Evolutionary conservation across 139 green algal species (phyloP).

Genomic region (Auxenochlorella protothecoides): DNA sequence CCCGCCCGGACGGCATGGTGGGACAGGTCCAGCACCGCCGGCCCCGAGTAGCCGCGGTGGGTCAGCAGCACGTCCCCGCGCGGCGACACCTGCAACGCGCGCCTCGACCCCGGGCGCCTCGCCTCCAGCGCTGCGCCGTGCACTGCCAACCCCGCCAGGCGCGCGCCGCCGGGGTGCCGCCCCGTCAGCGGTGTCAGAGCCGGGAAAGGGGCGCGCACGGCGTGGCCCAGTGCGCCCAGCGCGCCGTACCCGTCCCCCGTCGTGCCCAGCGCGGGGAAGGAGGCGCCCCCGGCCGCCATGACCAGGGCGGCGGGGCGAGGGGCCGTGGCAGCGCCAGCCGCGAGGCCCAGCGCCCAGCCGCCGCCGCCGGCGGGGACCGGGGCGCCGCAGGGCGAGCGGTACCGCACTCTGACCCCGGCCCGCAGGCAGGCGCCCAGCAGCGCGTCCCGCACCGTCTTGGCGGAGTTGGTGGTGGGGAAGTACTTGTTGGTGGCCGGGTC

Average conservation of each 20-base stretch:
- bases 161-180: constrained; percentile 43
- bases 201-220: constrained; percentile 50
- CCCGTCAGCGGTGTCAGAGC: constrained; percentile 78
- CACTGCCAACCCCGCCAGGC: constrained; percentile 53
- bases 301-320: constrained; percentile 28
- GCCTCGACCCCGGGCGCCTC: not conserved
- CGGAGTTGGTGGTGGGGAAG: constrained; percentile 68
- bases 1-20: constrained; percentile 47
- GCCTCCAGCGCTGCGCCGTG: constrained; percentile 19
- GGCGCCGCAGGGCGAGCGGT: constrained; percentile 26
- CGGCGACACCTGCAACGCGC: constrained; percentile 16
- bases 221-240: constrained; percentile 45
- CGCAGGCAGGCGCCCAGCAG: constrained; percentile 54
- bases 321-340: constrained; percentile 1
- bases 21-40: constrained; percentile 68
- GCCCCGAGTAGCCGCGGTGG: constrained; percentile 70
- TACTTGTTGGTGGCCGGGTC: constrained; percentile 68
- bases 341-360: constrained; percentile 5
- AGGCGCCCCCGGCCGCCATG: constrained; percentile 64
- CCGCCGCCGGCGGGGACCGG: constrained; percentile 15
- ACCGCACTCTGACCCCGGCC: constrained; percentile 26
- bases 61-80: constrained; percentile 77
- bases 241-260: constrained; percentile 61
- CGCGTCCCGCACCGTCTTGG: constrained; percentile 55
- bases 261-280: constrained; percentile 76